These are phyloP conservation scores for Boletus pseudo-olivaceus DNA, from an alignment of 768 basidiomycete genomes.

Conservation along the genomic window DNA sequence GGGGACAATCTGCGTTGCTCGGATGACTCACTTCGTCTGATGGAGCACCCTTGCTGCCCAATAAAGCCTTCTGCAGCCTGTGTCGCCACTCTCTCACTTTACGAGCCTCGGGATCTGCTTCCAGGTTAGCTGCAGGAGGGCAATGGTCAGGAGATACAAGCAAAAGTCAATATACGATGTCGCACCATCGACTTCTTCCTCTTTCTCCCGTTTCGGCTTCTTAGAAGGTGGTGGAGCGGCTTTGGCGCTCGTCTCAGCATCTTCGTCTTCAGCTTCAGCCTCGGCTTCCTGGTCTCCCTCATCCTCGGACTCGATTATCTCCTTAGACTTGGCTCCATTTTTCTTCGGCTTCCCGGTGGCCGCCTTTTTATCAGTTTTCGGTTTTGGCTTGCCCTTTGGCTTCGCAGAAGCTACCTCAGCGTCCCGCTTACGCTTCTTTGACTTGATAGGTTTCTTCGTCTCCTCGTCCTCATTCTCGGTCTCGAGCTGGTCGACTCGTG, in stretches of 20 bases:
- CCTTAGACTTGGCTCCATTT: constrained; percentile 59
- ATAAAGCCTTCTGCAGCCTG: constrained; percentile 82
- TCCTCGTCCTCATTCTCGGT: constrained; percentile 52
- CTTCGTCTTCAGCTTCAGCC: constrained; percentile 45
- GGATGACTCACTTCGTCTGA: constrained; percentile 55
- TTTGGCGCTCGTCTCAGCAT: constrained; percentile 49
- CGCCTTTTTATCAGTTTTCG: constrained; percentile 41
- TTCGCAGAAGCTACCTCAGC: constrained; percentile 41
- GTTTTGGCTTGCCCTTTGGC: constrained; percentile 43
- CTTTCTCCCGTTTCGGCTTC: constrained; percentile 58
- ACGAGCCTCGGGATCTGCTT: constrained; percentile 56
- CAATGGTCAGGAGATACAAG: constrained; percentile 3
- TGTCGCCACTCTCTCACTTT: constrained; percentile 92
- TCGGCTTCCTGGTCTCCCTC: constrained; percentile 47
- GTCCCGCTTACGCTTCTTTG: constrained; percentile 66
- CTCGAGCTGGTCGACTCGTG: constrained; percentile 64
- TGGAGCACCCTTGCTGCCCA: constrained; percentile 61
- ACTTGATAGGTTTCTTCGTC: constrained; percentile 41
- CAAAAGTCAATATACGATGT: constrained; percentile 1
- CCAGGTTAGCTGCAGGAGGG: constrained; percentile 36
- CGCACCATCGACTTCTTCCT: constrained; percentile 60
- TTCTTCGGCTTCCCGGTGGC: constrained; percentile 40
- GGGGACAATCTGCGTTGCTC: not conserved
- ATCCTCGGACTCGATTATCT: constrained; percentile 66
- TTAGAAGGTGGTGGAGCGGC: constrained; percentile 61